Percentiles rank a stretch among this genome's conserved stretches.
These are phyloP conservation scores for Sclerotinia minor DNA, from an alignment of 2,329 filamentous ascomycete species.

Conservation along the genomic window DNA sequence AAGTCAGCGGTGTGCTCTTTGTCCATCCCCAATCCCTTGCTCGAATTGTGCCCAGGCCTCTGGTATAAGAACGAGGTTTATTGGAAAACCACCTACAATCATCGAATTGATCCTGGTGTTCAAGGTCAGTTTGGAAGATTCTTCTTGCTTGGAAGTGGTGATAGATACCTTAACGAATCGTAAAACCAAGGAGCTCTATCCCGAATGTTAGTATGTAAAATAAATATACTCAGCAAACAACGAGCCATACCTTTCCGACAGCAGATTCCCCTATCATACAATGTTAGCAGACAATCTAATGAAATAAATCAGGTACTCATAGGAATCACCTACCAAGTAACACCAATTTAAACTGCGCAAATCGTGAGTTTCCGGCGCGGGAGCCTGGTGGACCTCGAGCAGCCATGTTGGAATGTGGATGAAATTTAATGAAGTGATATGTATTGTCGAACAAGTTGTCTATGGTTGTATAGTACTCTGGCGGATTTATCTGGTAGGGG, in stretches of 20 bases:
- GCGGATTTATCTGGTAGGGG: background rate
- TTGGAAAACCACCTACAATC: constrained; percentile 46
- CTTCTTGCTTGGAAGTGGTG: background rate
- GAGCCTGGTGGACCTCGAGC: constrained; percentile 69
- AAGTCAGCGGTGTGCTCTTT: constrained; percentile 17
- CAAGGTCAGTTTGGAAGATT: constrained; percentile 18
- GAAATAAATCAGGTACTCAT: constrained; percentile 1
- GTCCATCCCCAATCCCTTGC: background rate
- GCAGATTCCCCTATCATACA: constrained; percentile 81
- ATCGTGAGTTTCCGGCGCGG: constrained; percentile 73
- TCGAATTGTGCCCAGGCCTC: background rate
- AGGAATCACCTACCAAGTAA: constrained; percentile 71
- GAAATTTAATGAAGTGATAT: constrained; percentile 22
- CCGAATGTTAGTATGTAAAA: constrained; percentile 31
- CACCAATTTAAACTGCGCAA: constrained; percentile 99
- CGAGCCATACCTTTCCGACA: constrained; percentile 82
- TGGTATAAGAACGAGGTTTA: background rate
- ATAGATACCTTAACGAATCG: constrained; percentile 91
- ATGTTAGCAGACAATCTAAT: constrained; percentile 43
- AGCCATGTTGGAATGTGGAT: constrained; percentile 63
- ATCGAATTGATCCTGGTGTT: constrained; percentile 90
- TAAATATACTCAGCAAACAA: constrained; percentile 13
- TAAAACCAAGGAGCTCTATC: constrained; percentile 90
- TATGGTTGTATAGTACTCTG: constrained; percentile 6
- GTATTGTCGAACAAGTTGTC: background rate